These are phyloP conservation scores for Populus deltoides DNA, from an alignment of 345 rosid genomes.

Conservation along the genomic window DNA sequence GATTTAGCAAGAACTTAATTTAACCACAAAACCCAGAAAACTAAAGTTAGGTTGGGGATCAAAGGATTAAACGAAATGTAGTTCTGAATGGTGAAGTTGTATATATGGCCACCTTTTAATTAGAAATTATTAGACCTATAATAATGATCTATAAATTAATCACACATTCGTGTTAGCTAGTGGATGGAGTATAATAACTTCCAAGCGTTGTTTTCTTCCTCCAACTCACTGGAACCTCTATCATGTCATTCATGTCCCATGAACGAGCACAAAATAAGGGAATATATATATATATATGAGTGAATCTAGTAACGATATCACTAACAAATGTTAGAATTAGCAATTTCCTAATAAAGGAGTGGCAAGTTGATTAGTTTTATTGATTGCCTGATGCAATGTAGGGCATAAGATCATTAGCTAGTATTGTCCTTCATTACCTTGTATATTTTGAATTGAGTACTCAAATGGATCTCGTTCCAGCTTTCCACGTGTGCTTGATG, in stretches of 20 bases:
- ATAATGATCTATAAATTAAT: no score
- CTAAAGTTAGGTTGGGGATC: no score
- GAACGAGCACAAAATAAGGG: not conserved
- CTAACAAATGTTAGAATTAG: not conserved
- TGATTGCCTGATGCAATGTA: conserved; percentile 18
- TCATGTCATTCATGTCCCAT: not conserved
- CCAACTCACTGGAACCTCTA: not conserved
- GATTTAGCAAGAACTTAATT: no score
- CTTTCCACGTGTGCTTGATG: not conserved
- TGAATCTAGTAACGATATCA: not conserved
- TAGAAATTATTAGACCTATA: no score
- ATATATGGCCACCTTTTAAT: no score
- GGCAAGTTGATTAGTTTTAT: not conserved
- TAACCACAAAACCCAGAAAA: no score
- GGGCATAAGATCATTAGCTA: conserved; percentile 16
- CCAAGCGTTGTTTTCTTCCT: not conserved
- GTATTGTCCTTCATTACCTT: not conserved
- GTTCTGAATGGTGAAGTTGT: no score
- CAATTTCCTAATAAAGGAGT: conserved; percentile 2
- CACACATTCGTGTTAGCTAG: no score
- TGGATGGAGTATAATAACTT: no score
- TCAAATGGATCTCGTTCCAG: not conserved
- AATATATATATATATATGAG: not conserved
- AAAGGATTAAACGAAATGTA: no score
- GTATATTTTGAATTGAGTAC: not conserved